These are phyloP conservation scores for Kluyveromyces sp. DNA, from an alignment of 1,139 yeast species.

Conservation along the genomic window DNA sequence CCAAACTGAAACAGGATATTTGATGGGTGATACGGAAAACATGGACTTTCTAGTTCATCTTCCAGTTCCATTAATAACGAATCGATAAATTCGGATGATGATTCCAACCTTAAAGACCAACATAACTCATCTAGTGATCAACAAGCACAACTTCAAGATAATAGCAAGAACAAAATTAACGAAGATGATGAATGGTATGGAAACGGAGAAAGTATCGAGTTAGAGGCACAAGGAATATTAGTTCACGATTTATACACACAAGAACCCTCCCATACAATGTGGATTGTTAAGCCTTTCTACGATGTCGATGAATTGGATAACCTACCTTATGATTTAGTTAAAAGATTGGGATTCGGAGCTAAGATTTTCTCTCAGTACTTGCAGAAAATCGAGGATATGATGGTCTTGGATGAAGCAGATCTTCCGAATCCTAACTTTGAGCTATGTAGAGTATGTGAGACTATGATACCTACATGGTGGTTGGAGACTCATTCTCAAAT, in stretches of 20 bases:
- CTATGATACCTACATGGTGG: constrained; percentile 93
- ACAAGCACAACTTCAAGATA: no score
- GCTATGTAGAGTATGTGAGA: constrained; percentile 87
- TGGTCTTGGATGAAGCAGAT: constrained; percentile 51
- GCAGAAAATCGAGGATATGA: constrained; percentile 50
- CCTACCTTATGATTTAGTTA: constrained; percentile 58
- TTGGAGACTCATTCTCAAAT: constrained; percentile 84
- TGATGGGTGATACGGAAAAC: not conserved
- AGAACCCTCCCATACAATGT: constrained; percentile 79
- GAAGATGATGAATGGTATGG: not conserved
- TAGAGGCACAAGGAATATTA: constrained; percentile 94
- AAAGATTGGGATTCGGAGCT: constrained; percentile 81
- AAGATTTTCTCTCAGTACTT: constrained; percentile 75
- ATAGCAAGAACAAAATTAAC: no score
- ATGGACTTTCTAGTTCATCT: not conserved
- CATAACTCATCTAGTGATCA: no score
- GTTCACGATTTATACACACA: constrained; percentile 57
- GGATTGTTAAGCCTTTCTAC: constrained; percentile 79
- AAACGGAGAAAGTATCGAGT: constrained; percentile 43
- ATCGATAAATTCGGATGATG: not conserved
- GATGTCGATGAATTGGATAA: constrained; percentile 54
- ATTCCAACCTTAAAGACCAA: not conserved
- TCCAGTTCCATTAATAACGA: not conserved
- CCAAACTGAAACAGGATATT: constrained; percentile 16
- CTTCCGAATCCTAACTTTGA: constrained; percentile 74